A percentile compares a stretch with the other conserved stretches of the same genome.
These are phyloP conservation scores for Trametes elegans DNA, from an alignment of 768 basidiomycete species.

Conservation along the genomic window DNA sequence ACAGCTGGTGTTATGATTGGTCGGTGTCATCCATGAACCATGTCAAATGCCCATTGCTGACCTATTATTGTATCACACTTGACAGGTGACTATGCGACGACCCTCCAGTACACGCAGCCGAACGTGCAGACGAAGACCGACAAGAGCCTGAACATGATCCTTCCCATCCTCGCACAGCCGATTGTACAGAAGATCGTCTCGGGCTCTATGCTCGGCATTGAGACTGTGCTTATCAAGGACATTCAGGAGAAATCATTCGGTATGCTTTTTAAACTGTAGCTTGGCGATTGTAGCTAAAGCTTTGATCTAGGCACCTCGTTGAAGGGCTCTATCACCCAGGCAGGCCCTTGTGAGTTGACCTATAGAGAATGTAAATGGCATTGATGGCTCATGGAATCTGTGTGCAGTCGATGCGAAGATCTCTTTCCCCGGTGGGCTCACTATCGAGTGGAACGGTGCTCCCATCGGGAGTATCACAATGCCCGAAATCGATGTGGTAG, in stretches of 20 bases:
- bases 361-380: slow-evolving; percentile 5
- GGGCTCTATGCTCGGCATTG: slow-evolving; percentile 52
- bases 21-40: slow-evolving; percentile 26
- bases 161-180: slow-evolving; percentile 68
- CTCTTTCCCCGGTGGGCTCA: slow-evolving; percentile 59
- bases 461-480: slow-evolving; percentile 59
- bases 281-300: no score
- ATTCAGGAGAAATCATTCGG: slow-evolving; percentile 58
- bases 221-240: slow-evolving; percentile 59
- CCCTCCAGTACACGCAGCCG: slow-evolving; percentile 57
- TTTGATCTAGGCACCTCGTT: slow-evolving; percentile 33
- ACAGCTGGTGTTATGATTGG: slow-evolving; percentile 57
- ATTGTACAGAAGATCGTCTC: slow-evolving; percentile 73
- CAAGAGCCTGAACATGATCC: slow-evolving; percentile 55
- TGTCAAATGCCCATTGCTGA: neutral
- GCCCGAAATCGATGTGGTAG: slow-evolving; percentile 53
- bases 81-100: slow-evolving; percentile 61
- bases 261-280: no score
- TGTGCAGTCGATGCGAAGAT: slow-evolving; percentile 61
- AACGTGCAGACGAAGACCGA: slow-evolving; percentile 60
- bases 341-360: slow-evolving; percentile 64
- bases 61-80: neutral
- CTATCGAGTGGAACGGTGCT: slow-evolving; percentile 57
- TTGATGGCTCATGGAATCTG: neutral
- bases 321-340: slow-evolving; percentile 62